Evolutionary conservation across 2,329 filamentous ascomycete genomes (phyloP).

Genomic region (Anisogramma anomala): DNA sequence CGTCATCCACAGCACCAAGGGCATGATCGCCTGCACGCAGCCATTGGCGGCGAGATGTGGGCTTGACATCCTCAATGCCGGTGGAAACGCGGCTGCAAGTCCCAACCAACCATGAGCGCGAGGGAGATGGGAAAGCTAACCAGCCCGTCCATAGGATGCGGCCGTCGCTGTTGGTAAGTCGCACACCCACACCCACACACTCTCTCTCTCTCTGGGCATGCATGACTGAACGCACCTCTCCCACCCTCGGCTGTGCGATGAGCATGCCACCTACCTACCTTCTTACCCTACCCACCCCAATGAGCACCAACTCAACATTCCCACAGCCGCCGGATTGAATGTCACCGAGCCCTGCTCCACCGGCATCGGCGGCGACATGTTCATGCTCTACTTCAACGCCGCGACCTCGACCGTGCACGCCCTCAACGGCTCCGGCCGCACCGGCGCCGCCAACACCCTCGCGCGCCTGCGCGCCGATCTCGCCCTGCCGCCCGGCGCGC

Average conservation of each 20-base stretch:
- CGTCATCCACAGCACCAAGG: constrained; percentile 84
- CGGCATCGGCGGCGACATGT: constrained; percentile 95
- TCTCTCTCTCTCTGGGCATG: no score
- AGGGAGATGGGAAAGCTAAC: constrained; percentile 6
- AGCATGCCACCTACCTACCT: no score
- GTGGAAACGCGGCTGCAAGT: constrained; percentile 85
- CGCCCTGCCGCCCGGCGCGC: constrained; percentile 37
- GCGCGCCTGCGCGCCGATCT: constrained; percentile 60
- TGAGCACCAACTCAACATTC: not conserved
- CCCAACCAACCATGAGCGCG: no score
- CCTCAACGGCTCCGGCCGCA: constrained; percentile 86
- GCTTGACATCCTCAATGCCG: constrained; percentile 69
- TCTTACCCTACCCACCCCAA: not conserved
- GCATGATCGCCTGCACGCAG: constrained; percentile 83
- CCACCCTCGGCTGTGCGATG: no score
- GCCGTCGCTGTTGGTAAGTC: constrained; percentile 74
- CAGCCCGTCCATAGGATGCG: constrained; percentile 58
- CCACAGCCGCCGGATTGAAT: constrained; percentile 72
- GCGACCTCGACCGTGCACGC: constrained; percentile 70
- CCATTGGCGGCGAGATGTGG: constrained; percentile 83
- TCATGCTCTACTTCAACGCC: constrained; percentile 85
- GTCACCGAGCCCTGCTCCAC: constrained; percentile 88
- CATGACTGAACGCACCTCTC: no score
- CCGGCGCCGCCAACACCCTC: constrained; percentile 56
- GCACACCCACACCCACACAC: not conserved